Evolutionary conservation across 345 rosid species (phyloP).

Genomic region (Stellera chamaejasme): DNA sequence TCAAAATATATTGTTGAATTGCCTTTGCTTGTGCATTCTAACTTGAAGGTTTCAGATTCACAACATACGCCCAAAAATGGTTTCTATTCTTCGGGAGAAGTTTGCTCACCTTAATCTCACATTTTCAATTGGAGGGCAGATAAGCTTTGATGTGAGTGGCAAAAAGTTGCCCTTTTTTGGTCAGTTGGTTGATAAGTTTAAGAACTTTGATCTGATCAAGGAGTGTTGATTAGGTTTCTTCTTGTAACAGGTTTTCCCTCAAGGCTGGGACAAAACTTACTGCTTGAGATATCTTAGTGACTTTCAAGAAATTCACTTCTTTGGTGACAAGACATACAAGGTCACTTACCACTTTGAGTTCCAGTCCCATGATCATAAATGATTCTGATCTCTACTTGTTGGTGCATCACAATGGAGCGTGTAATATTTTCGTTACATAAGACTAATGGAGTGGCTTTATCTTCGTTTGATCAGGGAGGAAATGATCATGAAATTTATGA

Average conservation of each 20-base stretch:
- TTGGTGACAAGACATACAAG: conserved; percentile 98
- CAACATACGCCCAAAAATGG: conserved; percentile 78
- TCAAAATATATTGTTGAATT: not conserved
- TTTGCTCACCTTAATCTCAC: conserved; percentile 88
- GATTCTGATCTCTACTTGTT: no score
- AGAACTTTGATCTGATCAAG: not conserved
- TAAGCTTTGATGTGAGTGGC: conserved; percentile 85
- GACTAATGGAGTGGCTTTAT: not conserved
- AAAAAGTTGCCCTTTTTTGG: not conserved
- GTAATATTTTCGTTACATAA: not conserved
- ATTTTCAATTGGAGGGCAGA: conserved; percentile 96
- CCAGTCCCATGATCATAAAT: not conserved
- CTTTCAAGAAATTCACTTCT: conserved; percentile 84
- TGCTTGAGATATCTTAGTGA: conserved; percentile 82
- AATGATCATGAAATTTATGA: conserved; percentile 84
- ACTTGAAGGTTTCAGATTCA: conserved; percentile 52
- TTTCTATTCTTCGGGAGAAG: conserved; percentile 73
- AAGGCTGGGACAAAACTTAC: conserved; percentile 98
- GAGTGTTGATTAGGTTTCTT: conserved; percentile 8
- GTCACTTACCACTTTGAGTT: conserved; percentile 19
- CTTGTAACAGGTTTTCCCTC: conserved; percentile 69
- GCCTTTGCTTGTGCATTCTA: conserved; percentile 6
- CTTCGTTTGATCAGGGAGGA: conserved; percentile 54
- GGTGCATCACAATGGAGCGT: no score
- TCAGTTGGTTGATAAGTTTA: no score